Evolutionary conservation across 257 asterid genomes (phyloP).

Genomic region (Linaria vulgaris): DNA sequence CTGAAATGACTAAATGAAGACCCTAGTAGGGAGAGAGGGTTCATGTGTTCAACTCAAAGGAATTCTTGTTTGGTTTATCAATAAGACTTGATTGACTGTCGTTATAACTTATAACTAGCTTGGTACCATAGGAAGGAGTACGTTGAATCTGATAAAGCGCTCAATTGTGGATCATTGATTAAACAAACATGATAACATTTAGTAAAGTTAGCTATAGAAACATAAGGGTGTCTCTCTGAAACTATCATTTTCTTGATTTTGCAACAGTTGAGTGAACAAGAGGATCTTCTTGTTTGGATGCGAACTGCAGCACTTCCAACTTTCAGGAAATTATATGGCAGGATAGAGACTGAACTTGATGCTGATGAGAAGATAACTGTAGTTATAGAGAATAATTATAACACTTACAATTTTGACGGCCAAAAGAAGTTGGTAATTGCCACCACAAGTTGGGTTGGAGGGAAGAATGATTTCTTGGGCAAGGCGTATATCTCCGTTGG

Average conservation of each 20-base stretch:
- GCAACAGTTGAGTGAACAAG: slow-evolving; percentile 80
- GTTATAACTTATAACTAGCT: no score
- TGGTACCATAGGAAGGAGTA: no score
- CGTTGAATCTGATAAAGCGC: no score
- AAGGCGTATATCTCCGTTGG: slow-evolving; percentile 66
- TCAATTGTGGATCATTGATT: no score
- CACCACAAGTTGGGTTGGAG: slow-evolving; percentile 93
- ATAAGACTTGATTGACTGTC: no score
- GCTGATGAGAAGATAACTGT: slow-evolving; percentile 58
- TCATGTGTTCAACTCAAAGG: no score
- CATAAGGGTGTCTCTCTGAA: neutral
- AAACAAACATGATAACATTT: no score
- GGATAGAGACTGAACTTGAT: slow-evolving; percentile 71
- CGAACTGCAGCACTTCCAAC: slow-evolving; percentile 86
- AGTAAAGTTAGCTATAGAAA: no score
- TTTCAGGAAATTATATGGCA: slow-evolving; percentile 83
- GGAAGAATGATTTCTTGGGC: slow-evolving; percentile 76
- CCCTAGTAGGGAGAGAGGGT: no score
- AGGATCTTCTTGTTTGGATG: slow-evolving; percentile 97
- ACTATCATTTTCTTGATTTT: neutral
- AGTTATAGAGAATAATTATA: slow-evolving; percentile 71
- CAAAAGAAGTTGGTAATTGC: slow-evolving; percentile 73
- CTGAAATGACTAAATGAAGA: no score
- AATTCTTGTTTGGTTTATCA: no score
- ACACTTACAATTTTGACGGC: slow-evolving; percentile 73